These are phyloP conservation scores for Debaryomyces hansenii DNA, from an alignment of 805 yeast species.

Conservation along the genomic window DNA sequence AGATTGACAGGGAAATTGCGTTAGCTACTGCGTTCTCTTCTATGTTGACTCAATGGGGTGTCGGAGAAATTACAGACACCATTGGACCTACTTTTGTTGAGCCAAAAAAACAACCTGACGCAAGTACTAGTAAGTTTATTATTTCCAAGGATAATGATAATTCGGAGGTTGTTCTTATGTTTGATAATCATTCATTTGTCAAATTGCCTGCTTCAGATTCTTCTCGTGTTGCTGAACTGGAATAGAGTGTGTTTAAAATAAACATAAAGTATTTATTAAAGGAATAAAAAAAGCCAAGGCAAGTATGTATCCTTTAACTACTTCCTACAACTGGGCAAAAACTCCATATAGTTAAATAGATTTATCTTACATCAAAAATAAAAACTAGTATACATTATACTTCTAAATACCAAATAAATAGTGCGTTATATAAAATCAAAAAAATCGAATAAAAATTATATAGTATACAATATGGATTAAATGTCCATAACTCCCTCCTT, in stretches of 20 bases:
- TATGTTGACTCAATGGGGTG: constrained; percentile 69
- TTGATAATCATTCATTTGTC: constrained; percentile 15
- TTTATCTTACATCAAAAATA: no score
- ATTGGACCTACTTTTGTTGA: constrained; percentile 49
- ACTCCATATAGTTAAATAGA: neutral
- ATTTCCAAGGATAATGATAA: no score
- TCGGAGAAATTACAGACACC: constrained; percentile 52
- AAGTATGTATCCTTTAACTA: neutral
- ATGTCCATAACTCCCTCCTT: constrained; percentile 61
- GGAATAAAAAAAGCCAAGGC: neutral
- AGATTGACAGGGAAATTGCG: constrained; percentile 51
- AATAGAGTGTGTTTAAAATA: neutral
- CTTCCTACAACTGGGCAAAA: neutral
- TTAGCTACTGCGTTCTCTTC: constrained; percentile 61
- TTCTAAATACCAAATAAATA: no score
- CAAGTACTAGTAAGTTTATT: constrained; percentile 1
- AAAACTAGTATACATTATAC: no score
- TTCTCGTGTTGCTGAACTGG: neutral
- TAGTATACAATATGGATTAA: neutral
- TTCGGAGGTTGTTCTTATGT: constrained; percentile 19
- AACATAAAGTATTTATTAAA: neutral
- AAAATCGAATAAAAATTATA: neutral
- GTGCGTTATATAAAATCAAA: neutral
- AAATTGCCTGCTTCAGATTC: neutral
- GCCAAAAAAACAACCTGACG: neutral